A percentile compares a stretch with the other conserved stretches of the same genome.
Conservation (phyloP, 129 eudicot species). For the Tanacetum coccineum region DNA sequence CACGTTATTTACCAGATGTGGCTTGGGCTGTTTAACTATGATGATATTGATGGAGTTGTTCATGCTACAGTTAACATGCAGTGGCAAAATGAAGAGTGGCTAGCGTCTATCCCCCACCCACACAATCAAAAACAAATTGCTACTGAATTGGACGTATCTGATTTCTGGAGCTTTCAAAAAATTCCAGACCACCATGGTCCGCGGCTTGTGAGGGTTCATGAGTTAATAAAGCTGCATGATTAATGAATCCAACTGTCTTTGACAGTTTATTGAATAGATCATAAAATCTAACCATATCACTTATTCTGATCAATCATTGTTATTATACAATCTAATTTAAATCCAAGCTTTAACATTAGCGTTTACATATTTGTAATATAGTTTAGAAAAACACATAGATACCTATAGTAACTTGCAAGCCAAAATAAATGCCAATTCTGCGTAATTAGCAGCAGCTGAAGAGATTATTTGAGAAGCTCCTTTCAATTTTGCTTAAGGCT, state of each 20-base stretch:
- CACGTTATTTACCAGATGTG: not conserved
- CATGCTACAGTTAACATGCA: no score
- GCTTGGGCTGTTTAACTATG: not conserved
- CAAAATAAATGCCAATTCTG: constrained; percentile 14
- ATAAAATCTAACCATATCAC: constrained; percentile 16
- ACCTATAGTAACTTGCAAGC: constrained; percentile 10
- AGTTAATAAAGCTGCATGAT: not conserved
- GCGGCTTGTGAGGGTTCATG: not conserved
- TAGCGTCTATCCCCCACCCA: no score
- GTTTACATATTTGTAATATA: constrained; percentile 9
- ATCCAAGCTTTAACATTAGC: constrained; percentile 6
- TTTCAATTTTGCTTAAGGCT: constrained; percentile 33
- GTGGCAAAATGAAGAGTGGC: no score
- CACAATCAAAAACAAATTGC: no score
- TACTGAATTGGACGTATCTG: no score
- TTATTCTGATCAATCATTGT: constrained; percentile 6
- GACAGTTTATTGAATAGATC: not conserved
- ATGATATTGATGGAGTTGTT: not conserved
- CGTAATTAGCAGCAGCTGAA: constrained; percentile 15
- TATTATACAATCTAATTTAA: constrained; percentile 22
- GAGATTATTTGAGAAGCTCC: constrained; percentile 27
- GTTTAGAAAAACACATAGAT: not conserved
- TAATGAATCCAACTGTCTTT: not conserved
- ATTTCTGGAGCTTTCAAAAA: not conserved
- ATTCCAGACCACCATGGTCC: not conserved